Percentiles rank a stretch among this genome's conserved stretches.
phyloP scores from a whole-genome alignment of 2,329 filamentous ascomycete species.

The Fusarium foetens region DNA sequence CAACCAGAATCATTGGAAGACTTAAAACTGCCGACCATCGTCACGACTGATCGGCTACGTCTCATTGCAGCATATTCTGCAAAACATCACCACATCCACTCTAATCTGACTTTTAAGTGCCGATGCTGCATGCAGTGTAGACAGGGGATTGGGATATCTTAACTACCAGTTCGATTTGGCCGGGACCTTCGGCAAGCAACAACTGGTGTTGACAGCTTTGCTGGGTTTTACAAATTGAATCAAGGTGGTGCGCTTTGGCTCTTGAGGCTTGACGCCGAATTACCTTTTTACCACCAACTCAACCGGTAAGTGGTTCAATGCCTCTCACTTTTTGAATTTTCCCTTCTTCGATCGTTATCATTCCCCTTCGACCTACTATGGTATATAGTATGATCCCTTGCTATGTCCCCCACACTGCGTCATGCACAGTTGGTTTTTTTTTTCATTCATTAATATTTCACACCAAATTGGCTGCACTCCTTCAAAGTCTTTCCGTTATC shows the following conservation, averaged over 20 bases:
- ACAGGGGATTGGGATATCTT: slow-evolving; percentile 34
- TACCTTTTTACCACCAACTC: slow-evolving; percentile 20
- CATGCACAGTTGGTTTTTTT: slow-evolving; percentile 24
- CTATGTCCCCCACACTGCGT: slow-evolving; percentile 35
- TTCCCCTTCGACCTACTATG: slow-evolving; percentile 1
- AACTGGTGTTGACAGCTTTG: slow-evolving; percentile 23
- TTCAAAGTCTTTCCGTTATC: background rate
- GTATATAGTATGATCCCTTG: slow-evolving; percentile 27
- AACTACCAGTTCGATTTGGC: slow-evolving; percentile 26
- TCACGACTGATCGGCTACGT: slow-evolving; percentile 31
- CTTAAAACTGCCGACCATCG: slow-evolving; percentile 29
- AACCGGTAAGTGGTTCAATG: slow-evolving; percentile 35
- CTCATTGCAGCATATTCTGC: slow-evolving; percentile 40
- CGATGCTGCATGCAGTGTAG: slow-evolving; percentile 41
- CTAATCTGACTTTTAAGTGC: slow-evolving; percentile 22
- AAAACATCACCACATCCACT: slow-evolving; percentile 36
- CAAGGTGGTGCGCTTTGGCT: slow-evolving; percentile 11
- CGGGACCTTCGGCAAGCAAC: slow-evolving; percentile 32
- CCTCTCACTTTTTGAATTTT: background rate
- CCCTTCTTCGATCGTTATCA: slow-evolving; percentile 1
- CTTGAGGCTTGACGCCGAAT: slow-evolving; percentile 27
- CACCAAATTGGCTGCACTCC: slow-evolving; percentile 20
- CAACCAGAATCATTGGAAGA: slow-evolving; percentile 37
- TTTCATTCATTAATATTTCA: background rate
- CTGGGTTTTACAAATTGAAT: slow-evolving; percentile 10